Conservation (phyloP, 495 filamentous ascomycete species). For the Penicillium nucicola region DNA sequence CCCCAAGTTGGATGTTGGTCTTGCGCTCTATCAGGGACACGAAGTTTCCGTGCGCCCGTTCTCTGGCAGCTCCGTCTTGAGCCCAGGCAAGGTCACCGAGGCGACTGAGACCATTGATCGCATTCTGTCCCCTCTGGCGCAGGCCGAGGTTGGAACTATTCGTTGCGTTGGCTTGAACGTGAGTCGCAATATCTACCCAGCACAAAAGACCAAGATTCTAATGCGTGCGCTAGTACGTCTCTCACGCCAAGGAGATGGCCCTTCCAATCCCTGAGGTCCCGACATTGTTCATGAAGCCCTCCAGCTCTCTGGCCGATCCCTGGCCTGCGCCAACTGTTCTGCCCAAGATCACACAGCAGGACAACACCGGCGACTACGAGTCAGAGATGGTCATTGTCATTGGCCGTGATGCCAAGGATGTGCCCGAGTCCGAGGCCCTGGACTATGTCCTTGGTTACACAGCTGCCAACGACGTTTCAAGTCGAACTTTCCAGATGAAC, state of each 20-base stretch:
- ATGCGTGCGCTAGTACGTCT: constrained; percentile 52
- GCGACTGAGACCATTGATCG: constrained; percentile 47
- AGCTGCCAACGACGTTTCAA: constrained; percentile 77
- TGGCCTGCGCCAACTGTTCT: constrained; percentile 64
- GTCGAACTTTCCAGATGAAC: constrained; percentile 75
- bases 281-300: constrained; percentile 78
- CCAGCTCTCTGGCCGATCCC: constrained; percentile 66
- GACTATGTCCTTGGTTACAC: constrained; percentile 78
- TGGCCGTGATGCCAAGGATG: constrained; percentile 64
- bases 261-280: constrained; percentile 72
- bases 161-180: constrained; percentile 78
- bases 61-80: constrained; percentile 54
- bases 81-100: constrained; percentile 46
- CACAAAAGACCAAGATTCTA: background rate
- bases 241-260: constrained; percentile 73
- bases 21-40: constrained; percentile 51
- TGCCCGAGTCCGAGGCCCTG: constrained; percentile 65
- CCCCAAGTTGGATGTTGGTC: constrained; percentile 49
- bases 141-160: constrained; percentile 44
- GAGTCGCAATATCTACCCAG: constrained; percentile 5
- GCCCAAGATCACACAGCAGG: constrained; percentile 53
- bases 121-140: constrained; percentile 54
- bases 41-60: constrained; percentile 53
- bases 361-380: constrained; percentile 71
- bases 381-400: constrained; percentile 78